phyloP scores from a whole-genome alignment of 768 basidiomycete species.

The Suillus ampliporus region DNA sequence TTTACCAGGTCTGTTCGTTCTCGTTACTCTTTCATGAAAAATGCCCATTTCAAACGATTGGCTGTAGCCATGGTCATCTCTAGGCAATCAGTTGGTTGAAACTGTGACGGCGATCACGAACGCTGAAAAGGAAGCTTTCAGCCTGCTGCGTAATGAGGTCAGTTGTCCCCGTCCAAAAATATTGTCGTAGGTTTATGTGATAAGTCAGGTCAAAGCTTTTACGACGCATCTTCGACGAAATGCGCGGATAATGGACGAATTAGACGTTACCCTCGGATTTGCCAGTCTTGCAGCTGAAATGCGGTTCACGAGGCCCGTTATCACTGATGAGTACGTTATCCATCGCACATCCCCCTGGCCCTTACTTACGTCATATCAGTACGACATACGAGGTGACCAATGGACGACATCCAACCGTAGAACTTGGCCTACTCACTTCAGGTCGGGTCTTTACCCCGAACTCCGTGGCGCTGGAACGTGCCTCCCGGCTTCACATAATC shows the following conservation, averaged over 20 bases:
- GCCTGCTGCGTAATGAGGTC: slow-evolving; percentile 70
- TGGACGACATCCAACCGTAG: slow-evolving; percentile 93
- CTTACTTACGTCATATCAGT: slow-evolving; percentile 35
- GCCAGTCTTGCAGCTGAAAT: slow-evolving; percentile 81
- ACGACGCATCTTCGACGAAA: slow-evolving; percentile 69
- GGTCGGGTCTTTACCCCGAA: slow-evolving; percentile 88
- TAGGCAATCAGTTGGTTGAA: slow-evolving; percentile 72
- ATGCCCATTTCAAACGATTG: background rate
- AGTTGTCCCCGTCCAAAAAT: slow-evolving; percentile 4
- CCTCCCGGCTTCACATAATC: slow-evolving; percentile 77
- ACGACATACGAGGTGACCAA: slow-evolving; percentile 69
- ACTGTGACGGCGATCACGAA: slow-evolving; percentile 54
- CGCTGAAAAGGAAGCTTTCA: slow-evolving; percentile 79
- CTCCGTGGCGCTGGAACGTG: slow-evolving; percentile 63
- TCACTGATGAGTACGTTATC: slow-evolving; percentile 69
- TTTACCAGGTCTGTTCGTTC: slow-evolving; percentile 55
- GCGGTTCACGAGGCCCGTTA: slow-evolving; percentile 71
- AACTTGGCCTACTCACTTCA: slow-evolving; percentile 76
- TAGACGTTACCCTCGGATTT: slow-evolving; percentile 85
- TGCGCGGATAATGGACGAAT: slow-evolving; percentile 80
- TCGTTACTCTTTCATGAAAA: slow-evolving; percentile 3
- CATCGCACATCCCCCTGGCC: background rate
- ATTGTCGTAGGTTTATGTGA: slow-evolving; percentile 9
- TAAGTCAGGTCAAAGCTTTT: slow-evolving; percentile 63
- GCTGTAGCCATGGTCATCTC: slow-evolving; percentile 71